phyloP scores from a whole-genome alignment of 2,329 filamentous ascomycete species.

The Decorospora gaudefroyi region DNA sequence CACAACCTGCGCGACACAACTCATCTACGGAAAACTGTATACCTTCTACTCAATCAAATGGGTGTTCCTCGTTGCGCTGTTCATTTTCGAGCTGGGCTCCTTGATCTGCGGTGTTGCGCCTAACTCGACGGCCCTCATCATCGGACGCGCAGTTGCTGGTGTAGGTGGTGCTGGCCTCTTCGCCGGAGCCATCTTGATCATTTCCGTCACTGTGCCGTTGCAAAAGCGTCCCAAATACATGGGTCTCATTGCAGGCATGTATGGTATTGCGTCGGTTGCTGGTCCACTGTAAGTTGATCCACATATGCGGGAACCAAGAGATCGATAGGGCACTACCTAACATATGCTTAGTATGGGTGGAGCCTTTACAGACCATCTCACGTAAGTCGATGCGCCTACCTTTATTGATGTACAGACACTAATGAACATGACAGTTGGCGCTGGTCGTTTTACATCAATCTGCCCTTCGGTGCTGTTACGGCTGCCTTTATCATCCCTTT shows the following conservation, averaged over 20 bases:
- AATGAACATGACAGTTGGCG: conserved; percentile 44
- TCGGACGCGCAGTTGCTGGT: conserved; percentile 58
- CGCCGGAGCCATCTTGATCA: conserved; percentile 55
- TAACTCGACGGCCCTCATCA: conserved; percentile 55
- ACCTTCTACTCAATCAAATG: conserved; percentile 55
- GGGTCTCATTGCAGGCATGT: conserved; percentile 56
- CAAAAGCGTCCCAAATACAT: conserved; percentile 55
- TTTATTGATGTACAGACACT: not conserved
- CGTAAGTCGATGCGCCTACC: not conserved
- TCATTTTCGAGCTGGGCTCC: conserved; percentile 59
- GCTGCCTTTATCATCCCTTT: conserved; percentile 50
- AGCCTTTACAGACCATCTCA: conserved; percentile 52
- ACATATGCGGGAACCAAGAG: conserved; percentile 1
- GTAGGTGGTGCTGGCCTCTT: conserved; percentile 58
- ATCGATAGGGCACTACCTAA: conserved; percentile 37
- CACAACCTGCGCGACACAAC: conserved; percentile 49
- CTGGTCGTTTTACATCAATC: conserved; percentile 55
- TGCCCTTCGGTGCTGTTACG: conserved; percentile 56
- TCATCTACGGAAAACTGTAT: conserved; percentile 52
- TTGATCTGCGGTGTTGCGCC: conserved; percentile 58
- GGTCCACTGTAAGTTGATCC: conserved; percentile 50
- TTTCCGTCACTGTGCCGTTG: conserved; percentile 53
- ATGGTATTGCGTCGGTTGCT: conserved; percentile 54
- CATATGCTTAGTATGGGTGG: conserved; percentile 48
- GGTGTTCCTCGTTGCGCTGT: conserved; percentile 52